These are phyloP conservation scores for Phytophthora podocarpi DNA, from an alignment of 352 stramenopile species.

Conservation along the genomic window DNA sequence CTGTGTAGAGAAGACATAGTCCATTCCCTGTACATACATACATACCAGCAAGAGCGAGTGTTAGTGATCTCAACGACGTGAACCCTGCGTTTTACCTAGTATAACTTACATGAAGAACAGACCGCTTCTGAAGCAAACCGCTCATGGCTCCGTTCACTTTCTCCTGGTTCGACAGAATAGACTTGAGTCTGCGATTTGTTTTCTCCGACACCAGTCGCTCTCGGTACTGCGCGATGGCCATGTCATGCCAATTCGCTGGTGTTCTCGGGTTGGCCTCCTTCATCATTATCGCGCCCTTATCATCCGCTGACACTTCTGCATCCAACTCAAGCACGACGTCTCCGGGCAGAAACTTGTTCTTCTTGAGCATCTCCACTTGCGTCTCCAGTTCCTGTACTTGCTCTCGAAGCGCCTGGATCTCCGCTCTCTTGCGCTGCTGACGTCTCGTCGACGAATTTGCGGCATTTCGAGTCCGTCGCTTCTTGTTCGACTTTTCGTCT, in stretches of 20 bases:
- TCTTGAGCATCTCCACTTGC: conserved; percentile 31
- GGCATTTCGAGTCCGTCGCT: conserved; percentile 17
- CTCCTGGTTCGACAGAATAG: conserved; percentile 28
- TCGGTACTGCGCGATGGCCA: conserved; percentile 24
- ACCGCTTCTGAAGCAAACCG: conserved; percentile 24
- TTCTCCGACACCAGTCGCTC: conserved; percentile 33
- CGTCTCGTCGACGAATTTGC: conserved; percentile 28
- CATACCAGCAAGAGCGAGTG: no score
- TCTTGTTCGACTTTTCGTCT: conserved; percentile 17
- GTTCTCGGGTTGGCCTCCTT: not conserved
- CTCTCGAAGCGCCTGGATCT: conserved; percentile 33
- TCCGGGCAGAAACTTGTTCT: conserved; percentile 14
- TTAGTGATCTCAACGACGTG: no score
- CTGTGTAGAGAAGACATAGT: conserved; percentile 10
- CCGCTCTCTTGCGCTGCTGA: conserved; percentile 30
- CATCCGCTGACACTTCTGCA: no score
- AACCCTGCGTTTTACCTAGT: no score
- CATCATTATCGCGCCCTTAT: not conserved
- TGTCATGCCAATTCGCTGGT: conserved; percentile 21
- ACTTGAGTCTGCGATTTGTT: conserved; percentile 35
- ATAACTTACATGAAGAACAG: conserved; percentile 20
- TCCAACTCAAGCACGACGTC: conserved; percentile 8
- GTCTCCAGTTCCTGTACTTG: conserved; percentile 28
- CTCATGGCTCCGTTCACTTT: conserved; percentile 22
- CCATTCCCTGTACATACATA: no score